Base-by-base conservation (phyloP, 805 yeast genomes). In the Starmerella bacillaris region DNA sequence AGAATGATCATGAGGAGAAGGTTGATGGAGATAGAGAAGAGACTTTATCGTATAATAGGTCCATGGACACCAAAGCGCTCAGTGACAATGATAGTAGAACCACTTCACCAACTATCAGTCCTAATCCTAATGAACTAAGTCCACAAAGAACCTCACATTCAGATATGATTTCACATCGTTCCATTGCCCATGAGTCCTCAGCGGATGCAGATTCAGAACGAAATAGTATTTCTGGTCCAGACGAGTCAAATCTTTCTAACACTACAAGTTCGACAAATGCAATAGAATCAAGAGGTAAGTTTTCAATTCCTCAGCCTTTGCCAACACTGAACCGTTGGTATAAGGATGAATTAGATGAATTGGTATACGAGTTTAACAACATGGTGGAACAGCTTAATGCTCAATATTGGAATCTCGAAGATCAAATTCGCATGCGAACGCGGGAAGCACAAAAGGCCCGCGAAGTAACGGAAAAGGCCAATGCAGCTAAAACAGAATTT, bases 401-500 rank as follows among this genome's bases (percentile, higher is more conserved):
- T 40, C 96, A 89, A 53, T 86, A 86, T 50, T 62, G 76, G 4
- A 76, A 78, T 48, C 56, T 86, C 28, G 98, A 86, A 56, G 94
- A 82, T 45, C 68, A 95, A 42, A 96, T 86, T 14, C 65, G 71
- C 33, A 73, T 75, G 24, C 68, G 98, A 51, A 89, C 98, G 0
- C 74, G 71, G 48, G 94, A 86, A 54, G 64, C 86, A 30, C 95
- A 89, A 55, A 49, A 38, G 18, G 60, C 61, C 1, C 48, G 54
- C 20, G 43, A 52, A 4, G 50, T 51, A 30, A 63, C 65, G 3
- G 63, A 58, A 33, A 70, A 78, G 30, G 98, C 98, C 3, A 86
- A 86, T 55, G 94, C 80, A 48, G 94, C 96, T 2, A 89, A 89
- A 51, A 80, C 94, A 8, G 82, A 82, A 16, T 82, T 82, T 53